These are phyloP conservation scores for Leptomonas pyrrhocoris DNA, from an alignment of 208 protist genomes.

Conservation along the genomic window DNA sequence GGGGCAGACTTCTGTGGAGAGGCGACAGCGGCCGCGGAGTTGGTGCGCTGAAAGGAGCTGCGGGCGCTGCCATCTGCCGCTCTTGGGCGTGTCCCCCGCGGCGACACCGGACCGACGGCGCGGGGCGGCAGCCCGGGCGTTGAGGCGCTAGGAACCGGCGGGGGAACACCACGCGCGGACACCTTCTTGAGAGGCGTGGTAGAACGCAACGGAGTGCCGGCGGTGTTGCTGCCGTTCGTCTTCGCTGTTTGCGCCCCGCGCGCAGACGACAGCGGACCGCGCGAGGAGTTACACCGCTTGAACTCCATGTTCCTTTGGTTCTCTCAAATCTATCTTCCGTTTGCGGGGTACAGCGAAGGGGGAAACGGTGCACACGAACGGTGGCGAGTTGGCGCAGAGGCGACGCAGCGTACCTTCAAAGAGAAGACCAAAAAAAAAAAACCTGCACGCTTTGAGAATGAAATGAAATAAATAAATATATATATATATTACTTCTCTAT, in stretches of 20 bases:
- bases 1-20: constrained; percentile 4
- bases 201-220: constrained; percentile 29
- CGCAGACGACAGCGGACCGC: constrained; percentile 35
- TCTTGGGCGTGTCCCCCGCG: constrained; percentile 3
- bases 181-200: constrained; percentile 27
- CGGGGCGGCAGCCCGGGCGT: constrained; percentile 12
- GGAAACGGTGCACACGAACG: too few relatives aligned
- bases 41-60: constrained; percentile 12
- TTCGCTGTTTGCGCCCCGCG: constrained; percentile 15
- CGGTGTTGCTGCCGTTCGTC: constrained; percentile 17
- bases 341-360: too few relatives aligned
- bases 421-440: constrained; percentile 15
- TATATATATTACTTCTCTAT: too few relatives aligned
- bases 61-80: not conserved
- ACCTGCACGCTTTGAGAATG: too few relatives aligned
- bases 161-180: constrained; percentile 19
- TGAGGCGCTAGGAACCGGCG: not conserved
- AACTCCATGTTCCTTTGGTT: too few relatives aligned
- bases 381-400: too few relatives aligned
- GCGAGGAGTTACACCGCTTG: constrained; percentile 72
- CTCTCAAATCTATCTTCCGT: too few relatives aligned
- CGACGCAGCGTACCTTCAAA: too few relatives aligned
- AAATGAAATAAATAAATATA: too few relatives aligned
- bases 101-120: constrained; percentile 4
- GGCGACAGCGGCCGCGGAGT: not conserved